Percentiles rank a stretch among this genome's conserved stretches.
These are phyloP conservation scores for Fusarium compactum DNA, from an alignment of 2,329 filamentous ascomycete genomes.

Conservation along the genomic window DNA sequence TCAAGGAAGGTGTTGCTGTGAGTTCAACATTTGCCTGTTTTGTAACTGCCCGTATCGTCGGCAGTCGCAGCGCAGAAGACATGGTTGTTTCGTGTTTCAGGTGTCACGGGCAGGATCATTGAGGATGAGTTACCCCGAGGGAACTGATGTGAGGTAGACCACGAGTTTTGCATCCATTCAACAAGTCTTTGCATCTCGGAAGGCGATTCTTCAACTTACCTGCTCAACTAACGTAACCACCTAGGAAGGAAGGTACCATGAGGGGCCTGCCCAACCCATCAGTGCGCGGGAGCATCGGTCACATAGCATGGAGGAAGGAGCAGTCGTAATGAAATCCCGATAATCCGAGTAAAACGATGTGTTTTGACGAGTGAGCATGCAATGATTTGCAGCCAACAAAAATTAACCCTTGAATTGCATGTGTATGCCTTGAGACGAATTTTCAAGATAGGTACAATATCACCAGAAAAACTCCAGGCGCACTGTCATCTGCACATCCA, in stretches of 20 bases:
- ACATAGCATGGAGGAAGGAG: background rate
- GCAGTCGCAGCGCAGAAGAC: conserved; percentile 41
- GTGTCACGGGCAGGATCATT: background rate
- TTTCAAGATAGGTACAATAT: conserved; percentile 23
- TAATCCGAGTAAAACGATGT: background rate
- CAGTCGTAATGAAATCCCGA: background rate
- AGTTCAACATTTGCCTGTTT: conserved; percentile 43
- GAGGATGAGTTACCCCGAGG: no score
- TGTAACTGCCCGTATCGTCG: conserved; percentile 41
- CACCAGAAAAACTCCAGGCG: conserved; percentile 16
- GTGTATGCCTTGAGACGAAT: conserved; percentile 20
- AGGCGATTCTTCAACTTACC: background rate
- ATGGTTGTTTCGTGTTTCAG: background rate
- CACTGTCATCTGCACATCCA: conserved; percentile 23
- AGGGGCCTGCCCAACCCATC: background rate
- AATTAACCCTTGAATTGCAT: conserved; percentile 1
- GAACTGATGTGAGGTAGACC: background rate
- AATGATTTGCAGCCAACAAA: background rate
- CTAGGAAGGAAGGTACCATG: background rate
- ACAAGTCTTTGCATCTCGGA: background rate
- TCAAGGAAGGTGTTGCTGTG: conserved; percentile 44
- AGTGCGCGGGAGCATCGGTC: background rate
- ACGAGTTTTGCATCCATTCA: background rate
- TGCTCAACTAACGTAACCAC: background rate
- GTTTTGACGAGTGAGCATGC: background rate